These are phyloP conservation scores for Monosporascus sp. DNA, from an alignment of 2,329 filamentous ascomycete species.

Conservation along the genomic window DNA sequence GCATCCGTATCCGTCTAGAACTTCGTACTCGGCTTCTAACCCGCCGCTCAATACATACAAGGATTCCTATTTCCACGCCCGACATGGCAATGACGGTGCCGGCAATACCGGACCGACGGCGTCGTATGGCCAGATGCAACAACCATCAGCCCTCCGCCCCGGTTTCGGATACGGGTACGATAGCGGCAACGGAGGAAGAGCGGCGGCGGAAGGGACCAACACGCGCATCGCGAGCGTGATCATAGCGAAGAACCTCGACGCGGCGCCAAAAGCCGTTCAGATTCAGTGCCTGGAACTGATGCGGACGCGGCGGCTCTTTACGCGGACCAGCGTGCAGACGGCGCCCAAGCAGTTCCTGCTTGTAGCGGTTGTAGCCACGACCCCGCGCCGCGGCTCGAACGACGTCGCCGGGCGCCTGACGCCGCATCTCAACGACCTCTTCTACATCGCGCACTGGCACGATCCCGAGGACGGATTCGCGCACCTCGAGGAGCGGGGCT, in stretches of 20 bases:
- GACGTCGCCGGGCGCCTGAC: slow-evolving; percentile 45
- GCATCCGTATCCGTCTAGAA: slow-evolving; percentile 19
- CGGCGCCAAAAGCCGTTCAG: slow-evolving; percentile 69
- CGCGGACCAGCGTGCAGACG: slow-evolving; percentile 64
- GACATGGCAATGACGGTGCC: not conserved
- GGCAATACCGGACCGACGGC: slow-evolving; percentile 18
- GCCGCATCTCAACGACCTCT: slow-evolving; percentile 67
- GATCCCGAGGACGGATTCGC: slow-evolving; percentile 65
- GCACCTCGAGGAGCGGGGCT: slow-evolving; percentile 61
- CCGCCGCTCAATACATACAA: slow-evolving; percentile 18
- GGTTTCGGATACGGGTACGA: not conserved
- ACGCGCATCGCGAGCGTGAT: slow-evolving; percentile 69
- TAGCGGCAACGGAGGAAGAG: no score
- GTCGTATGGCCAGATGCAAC: not conserved
- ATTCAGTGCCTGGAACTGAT: slow-evolving; percentile 76
- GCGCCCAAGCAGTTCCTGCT: slow-evolving; percentile 77
- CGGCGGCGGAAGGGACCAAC: no score
- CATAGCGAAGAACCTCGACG: slow-evolving; percentile 74
- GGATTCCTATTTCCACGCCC: slow-evolving; percentile 12
- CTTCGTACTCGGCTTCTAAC: slow-evolving; percentile 10
- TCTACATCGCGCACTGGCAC: slow-evolving; percentile 87
- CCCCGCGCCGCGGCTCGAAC: slow-evolving; percentile 30
- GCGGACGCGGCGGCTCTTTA: slow-evolving; percentile 71
- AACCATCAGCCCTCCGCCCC: not conserved
- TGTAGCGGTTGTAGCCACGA: slow-evolving; percentile 56